Evolutionary conservation across 1,139 yeast genomes (phyloP).

Genomic region (Sugiyamaella paludigena): DNA sequence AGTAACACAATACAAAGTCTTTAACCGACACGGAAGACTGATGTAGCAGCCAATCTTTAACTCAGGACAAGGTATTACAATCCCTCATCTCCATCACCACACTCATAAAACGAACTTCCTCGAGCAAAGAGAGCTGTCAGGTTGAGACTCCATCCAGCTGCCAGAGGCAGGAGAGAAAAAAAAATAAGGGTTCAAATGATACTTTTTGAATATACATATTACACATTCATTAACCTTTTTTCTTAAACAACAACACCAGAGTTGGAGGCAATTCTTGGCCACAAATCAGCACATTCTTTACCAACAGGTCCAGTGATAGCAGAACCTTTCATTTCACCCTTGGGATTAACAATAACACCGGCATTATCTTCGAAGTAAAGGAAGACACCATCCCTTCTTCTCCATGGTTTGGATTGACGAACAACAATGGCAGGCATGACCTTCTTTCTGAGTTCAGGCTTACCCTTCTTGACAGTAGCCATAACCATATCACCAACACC

Average conservation of each 20-base stretch:
- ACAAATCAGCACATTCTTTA: constrained; percentile 99
- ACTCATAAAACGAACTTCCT: too few species aligned
- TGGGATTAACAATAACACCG: constrained; percentile 99
- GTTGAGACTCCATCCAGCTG: too few species aligned
- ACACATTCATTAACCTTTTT: constrained; percentile 6
- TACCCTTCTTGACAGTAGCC: constrained; percentile 99
- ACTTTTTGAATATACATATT: constrained; percentile 14
- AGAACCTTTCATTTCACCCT: constrained; percentile 99
- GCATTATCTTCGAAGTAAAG: constrained; percentile 99
- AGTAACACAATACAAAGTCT: too few species aligned
- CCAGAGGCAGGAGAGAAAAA: background rate
- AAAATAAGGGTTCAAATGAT: constrained; percentile 3
- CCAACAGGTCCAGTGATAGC: constrained; percentile 99
- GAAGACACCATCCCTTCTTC: constrained; percentile 99
- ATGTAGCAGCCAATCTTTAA: too few species aligned
- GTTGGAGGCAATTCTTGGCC: constrained; percentile 99
- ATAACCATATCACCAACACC: constrained; percentile 99
- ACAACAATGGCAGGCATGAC: constrained; percentile 99
- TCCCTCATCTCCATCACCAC: too few species aligned
- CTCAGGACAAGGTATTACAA: too few species aligned
- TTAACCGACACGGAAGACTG: too few species aligned
- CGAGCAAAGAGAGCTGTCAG: too few species aligned
- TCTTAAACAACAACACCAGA: constrained; percentile 99
- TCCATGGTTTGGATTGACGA: constrained; percentile 99
- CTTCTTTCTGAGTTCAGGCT: constrained; percentile 99